Base-by-base conservation (phyloP, 768 basidiomycete genomes). In the Pisolithus orientalis region DNA sequence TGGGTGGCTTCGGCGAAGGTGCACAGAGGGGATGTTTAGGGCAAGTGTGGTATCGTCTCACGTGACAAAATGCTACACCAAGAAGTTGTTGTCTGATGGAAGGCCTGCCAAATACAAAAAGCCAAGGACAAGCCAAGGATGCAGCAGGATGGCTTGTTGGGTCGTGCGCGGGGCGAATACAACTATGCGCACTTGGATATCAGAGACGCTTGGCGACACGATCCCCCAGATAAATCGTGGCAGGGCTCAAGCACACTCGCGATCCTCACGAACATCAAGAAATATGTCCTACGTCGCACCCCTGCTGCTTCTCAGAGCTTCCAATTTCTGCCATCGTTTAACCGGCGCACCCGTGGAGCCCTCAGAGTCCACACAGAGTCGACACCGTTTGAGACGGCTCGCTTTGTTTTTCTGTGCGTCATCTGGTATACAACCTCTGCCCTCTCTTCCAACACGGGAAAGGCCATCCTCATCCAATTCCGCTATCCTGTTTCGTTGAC, bases 391-490 rank as follows among this genome's bases (percentile, higher is more conserved):
- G 59, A 75, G 3, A 70, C 72, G 1, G 27, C 72, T 10, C 74
- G 70, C 52, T 97, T 99, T 71, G 71, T 93, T 44, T 68, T 88
- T 50, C 76, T 95, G 32, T 99, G 96, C 65, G 70, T 75, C 16
- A 75, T 98, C 21, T 99, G 96, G 96, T 99, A 99, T 71, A 79
- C 84, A 14, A 84, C 87, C 4, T 96, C 94, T 6, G 95, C 95
- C 1, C 70, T 98, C 47, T 94, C 93, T 2, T 95, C 92, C 39
- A 98, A 97, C 65, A 97, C 95, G 1, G 96, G 94, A 52, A 99
- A 99, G 67, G 80, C 87, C 43, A 94, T 99, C 70, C 77, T 99
- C 60, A 94, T 77, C 59, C 85, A 87, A 60, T 99, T 97, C 71
- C 81, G 84, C 49, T 97, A 90, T 70, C 96, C 96, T 5, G 81